A percentile compares a stretch with the other conserved stretches of the same genome.
These are phyloP conservation scores for Nannizziopsis arthrosporioides DNA, from an alignment of 2,329 filamentous ascomycete species.

Conservation along the genomic window DNA sequence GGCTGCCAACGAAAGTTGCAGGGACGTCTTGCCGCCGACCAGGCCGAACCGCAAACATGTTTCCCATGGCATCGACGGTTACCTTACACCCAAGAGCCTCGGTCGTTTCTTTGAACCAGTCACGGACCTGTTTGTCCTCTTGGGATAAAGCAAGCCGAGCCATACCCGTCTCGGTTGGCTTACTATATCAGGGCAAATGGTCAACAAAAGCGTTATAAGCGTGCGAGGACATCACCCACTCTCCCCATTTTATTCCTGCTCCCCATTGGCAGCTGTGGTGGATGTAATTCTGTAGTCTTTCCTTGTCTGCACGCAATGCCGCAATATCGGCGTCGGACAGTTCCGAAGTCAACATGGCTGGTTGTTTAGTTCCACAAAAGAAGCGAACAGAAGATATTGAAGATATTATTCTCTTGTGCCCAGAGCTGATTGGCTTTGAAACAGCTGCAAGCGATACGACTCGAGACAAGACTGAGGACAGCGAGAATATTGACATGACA, in stretches of 20 bases:
- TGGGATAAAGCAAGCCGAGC: constrained; percentile 59
- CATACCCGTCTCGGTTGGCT: constrained; percentile 60
- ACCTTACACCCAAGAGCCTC: constrained; percentile 54
- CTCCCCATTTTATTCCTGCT: constrained; percentile 53
- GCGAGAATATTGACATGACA: too few relatives aligned
- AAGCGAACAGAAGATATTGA: not conserved
- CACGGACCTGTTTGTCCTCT: constrained; percentile 56
- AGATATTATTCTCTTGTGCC: not conserved
- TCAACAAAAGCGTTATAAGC: constrained; percentile 1
- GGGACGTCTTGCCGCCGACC: constrained; percentile 47
- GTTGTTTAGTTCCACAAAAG: not conserved
- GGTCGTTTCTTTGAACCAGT: constrained; percentile 61
- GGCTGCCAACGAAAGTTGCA: constrained; percentile 39
- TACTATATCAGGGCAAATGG: constrained; percentile 17
- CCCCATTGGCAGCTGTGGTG: constrained; percentile 59
- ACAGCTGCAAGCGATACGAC: too few relatives aligned
- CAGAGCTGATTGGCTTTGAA: too few relatives aligned
- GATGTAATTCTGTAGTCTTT: constrained; percentile 50
- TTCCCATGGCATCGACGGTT: constrained; percentile 64
- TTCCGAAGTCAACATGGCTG: constrained; percentile 29
- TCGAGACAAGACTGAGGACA: too few relatives aligned
- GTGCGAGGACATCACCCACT: constrained; percentile 37
- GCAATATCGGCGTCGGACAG: constrained; percentile 42
- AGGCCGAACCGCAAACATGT: constrained; percentile 62
- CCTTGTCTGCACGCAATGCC: constrained; percentile 46